Base-by-base conservation (phyloP, 225 moss, liverwort and hornwort genomes). In the Ulota crispa region DNA sequence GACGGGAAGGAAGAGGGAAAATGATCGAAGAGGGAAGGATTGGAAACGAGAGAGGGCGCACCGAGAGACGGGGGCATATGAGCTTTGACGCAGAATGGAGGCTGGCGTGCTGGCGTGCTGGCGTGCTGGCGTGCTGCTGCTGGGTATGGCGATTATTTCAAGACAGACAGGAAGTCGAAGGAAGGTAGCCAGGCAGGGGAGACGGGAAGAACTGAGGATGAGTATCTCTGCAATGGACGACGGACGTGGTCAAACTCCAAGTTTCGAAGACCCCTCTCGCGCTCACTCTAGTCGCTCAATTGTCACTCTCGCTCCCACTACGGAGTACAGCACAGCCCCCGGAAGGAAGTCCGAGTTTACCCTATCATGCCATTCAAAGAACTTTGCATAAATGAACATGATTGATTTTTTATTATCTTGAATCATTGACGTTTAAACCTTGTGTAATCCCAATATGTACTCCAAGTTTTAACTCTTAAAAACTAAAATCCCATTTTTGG, bases 221-320 rank as follows among this genome's bases (percentile, higher is more conserved):
- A 41, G n/a, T 5, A 76, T 63, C 68, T 41, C 75, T 42, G 75
- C 68, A 54, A 71, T 57, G 4, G 24, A 23, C 12, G n/a, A 41
- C 13, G 68, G 68, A 68, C 67, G 39, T 23, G 67, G 67, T 67
- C 67, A 67, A 67, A 67, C 67, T 67, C 23, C 67, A 67, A 39
- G 30, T 62, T 62, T 4, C 39, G 24, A 67, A 23, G 39, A 37
- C 37, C 67, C 34, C 64, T 64, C 64, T 36, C 67, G n/a, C 66
- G 5, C 66, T 36, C 66, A 36, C 37, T 36, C 21, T 37, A 37
- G 10, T 66, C 37, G 23, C 21, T 37, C 19, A 9, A 3, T 66
- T 24, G 24, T 24, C n/a, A n/a, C 66, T 66, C 66, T 39, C 39
- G 5, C 31, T 39, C 39, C 9, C 55, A 10, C 57, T 57, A 56